Evolutionary conservation across 1,139 yeast species (phyloP).

Genomic region (Chernovozyma aurita): DNA sequence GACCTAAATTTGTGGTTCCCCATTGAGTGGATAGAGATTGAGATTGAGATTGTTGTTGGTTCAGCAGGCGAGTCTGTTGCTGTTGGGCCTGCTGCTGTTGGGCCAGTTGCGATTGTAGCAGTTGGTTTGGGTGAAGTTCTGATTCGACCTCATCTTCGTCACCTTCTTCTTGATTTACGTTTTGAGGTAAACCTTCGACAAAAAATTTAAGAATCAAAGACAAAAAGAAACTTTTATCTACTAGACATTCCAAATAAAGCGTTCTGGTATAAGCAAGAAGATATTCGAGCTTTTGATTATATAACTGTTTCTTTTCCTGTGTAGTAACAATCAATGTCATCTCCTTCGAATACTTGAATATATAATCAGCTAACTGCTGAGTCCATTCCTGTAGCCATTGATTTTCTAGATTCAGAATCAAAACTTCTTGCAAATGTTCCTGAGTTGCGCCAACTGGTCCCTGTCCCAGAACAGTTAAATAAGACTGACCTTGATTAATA

Average conservation of each 20-base stretch:
- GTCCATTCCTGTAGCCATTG: constrained; percentile 89
- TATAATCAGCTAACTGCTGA: constrained; percentile 61
- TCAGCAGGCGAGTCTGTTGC: background rate
- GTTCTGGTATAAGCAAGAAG: constrained; percentile 56
- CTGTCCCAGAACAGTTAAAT: background rate
- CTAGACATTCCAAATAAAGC: constrained; percentile 61
- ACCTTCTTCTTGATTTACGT: background rate
- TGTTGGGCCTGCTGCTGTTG: background rate
- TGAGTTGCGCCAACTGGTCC: background rate
- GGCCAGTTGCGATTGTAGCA: background rate
- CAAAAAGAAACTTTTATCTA: constrained; percentile 60
- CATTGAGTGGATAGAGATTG: background rate
- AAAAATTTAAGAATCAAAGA: constrained; percentile 59
- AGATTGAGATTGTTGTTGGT: background rate
- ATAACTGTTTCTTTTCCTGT: constrained; percentile 33
- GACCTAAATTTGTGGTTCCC: constrained; percentile 26
- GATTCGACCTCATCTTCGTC: constrained; percentile 8
- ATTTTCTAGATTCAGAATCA: constrained; percentile 34
- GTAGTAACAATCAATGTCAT: constrained; percentile 19
- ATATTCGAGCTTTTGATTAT: constrained; percentile 56
- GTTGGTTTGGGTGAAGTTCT: constrained; percentile 8
- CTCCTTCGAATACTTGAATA: constrained; percentile 48
- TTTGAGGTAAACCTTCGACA: constrained; percentile 11
- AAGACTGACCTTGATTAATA: constrained; percentile 8
- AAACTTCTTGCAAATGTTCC: background rate